Evolutionary conservation across 164 flowering plant genomes (phyloP).

Genomic region (Chimonanthus salicifolius): DNA sequence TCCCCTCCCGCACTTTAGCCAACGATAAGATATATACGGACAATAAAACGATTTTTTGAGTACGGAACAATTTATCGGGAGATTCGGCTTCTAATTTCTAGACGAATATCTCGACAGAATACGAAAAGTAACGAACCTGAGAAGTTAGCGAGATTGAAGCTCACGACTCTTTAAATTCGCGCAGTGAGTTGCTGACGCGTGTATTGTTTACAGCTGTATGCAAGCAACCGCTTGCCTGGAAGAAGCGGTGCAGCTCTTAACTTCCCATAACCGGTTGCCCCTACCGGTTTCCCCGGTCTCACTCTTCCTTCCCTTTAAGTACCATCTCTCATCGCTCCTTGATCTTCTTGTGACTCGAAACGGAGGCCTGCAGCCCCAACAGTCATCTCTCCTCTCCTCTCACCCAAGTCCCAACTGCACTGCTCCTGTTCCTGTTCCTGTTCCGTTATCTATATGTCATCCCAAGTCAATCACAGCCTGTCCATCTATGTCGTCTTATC

Average conservation of each 20-base stretch:
- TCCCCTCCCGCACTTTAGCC: background rate
- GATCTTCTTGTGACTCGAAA: background rate
- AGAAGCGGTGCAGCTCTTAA: constrained; percentile 31
- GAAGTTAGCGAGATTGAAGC: constrained; percentile 9
- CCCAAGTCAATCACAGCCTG: background rate
- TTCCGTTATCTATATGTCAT: no score
- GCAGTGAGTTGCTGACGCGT: constrained; percentile 34
- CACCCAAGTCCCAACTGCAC: background rate
- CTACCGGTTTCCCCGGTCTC: background rate
- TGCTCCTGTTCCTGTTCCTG: no score
- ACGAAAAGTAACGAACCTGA: background rate
- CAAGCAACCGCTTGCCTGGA: constrained; percentile 27
- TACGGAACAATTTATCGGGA: no score
- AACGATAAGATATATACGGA: no score
- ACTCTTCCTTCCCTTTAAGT: background rate
- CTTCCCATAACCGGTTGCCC: constrained; percentile 3
- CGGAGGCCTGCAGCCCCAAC: background rate
- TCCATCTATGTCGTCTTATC: background rate
- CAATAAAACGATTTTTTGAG: no score
- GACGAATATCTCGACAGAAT: background rate
- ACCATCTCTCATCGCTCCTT: background rate
- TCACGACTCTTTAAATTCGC: background rate
- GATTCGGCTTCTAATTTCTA: no score
- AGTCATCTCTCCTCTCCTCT: background rate
- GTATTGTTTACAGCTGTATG: constrained; percentile 24